These are phyloP conservation scores for Alternaria sp. DNA, from an alignment of 2,329 filamentous ascomycete genomes.

Conservation along the genomic window DNA sequence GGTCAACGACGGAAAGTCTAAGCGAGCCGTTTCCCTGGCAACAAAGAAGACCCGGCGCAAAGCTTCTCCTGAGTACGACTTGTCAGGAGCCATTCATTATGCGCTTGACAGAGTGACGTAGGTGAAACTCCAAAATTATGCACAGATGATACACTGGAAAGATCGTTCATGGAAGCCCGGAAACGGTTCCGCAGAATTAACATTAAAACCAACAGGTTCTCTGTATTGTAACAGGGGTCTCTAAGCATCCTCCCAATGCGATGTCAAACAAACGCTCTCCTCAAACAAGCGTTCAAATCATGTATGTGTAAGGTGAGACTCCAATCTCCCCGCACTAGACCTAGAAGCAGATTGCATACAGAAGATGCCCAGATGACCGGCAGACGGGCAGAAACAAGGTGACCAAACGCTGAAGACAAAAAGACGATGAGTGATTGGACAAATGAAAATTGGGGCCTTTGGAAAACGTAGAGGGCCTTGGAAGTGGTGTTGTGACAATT, in stretches of 20 bases:
- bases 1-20: conserved; percentile 16
- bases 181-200: conserved; percentile 13
- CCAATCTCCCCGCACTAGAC: conserved; percentile 4
- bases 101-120: background rate
- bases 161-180: background rate
- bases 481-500: conserved; percentile 25
- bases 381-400: conserved; percentile 19
- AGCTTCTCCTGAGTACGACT: background rate
- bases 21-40: conserved; percentile 17
- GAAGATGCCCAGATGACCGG: conserved; percentile 24
- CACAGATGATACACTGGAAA: background rate
- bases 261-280: conserved; percentile 9
- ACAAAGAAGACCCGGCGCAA: background rate
- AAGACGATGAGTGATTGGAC: conserved; percentile 18
- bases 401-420: conserved; percentile 7
- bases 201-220: conserved; percentile 15
- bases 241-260: conserved; percentile 5
- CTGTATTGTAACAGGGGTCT: conserved; percentile 1
- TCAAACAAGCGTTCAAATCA: conserved; percentile 12
- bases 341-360: conserved; percentile 10
- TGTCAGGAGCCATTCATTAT: background rate
- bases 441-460: conserved; percentile 18
- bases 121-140: background rate
- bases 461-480: conserved; percentile 9
- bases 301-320: conserved; percentile 13